Percentiles rank a stretch among this genome's conserved stretches.
Conservation (phyloP, 371 early-diverging fungal species). For the Rhizopus sp. region DNA sequence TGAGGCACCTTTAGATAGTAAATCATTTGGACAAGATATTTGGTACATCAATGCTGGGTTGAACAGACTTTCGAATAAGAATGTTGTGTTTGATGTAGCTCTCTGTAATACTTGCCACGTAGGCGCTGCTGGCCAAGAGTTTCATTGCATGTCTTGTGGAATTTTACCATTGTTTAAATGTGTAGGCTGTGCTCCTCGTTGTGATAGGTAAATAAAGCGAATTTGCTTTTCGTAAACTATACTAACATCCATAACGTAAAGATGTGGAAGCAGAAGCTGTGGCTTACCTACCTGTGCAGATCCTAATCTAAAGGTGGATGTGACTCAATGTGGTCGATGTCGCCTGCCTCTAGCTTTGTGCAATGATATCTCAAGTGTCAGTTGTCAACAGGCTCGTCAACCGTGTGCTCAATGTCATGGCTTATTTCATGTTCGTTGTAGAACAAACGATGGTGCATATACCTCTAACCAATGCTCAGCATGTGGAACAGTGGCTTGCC, state of each 20-base stretch:
- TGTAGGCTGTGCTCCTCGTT: constrained; percentile 22
- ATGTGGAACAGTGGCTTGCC: constrained; percentile 21
- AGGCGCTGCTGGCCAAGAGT: constrained; percentile 15
- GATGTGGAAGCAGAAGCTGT: constrained; percentile 23
- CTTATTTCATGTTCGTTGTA: constrained; percentile 19
- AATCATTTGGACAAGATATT: constrained; percentile 29
- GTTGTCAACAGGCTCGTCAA: constrained; percentile 12
- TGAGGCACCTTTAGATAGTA: constrained; percentile 4
- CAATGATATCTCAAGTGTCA: constrained; percentile 9
- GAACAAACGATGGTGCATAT: constrained; percentile 10
- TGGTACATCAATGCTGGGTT: constrained; percentile 22
- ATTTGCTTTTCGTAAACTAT: neutral
- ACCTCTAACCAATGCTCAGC: constrained; percentile 20
- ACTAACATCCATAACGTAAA: neutral
- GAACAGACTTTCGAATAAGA: constrained; percentile 16
- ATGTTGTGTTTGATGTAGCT: constrained; percentile 19
- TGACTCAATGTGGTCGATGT: constrained; percentile 17
- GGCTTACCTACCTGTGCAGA: constrained; percentile 14
- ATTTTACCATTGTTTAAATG: constrained; percentile 20
- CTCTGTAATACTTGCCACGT: constrained; percentile 22
- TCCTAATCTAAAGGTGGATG: constrained; percentile 6
- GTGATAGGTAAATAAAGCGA: constrained; percentile 21
- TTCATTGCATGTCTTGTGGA: constrained; percentile 24
- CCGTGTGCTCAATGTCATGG: constrained; percentile 18
- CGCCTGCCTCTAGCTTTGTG: constrained; percentile 14